Evolutionary conservation across 2,329 filamentous ascomycete species (phyloP).

Genomic region (Xylaria arbuscula): DNA sequence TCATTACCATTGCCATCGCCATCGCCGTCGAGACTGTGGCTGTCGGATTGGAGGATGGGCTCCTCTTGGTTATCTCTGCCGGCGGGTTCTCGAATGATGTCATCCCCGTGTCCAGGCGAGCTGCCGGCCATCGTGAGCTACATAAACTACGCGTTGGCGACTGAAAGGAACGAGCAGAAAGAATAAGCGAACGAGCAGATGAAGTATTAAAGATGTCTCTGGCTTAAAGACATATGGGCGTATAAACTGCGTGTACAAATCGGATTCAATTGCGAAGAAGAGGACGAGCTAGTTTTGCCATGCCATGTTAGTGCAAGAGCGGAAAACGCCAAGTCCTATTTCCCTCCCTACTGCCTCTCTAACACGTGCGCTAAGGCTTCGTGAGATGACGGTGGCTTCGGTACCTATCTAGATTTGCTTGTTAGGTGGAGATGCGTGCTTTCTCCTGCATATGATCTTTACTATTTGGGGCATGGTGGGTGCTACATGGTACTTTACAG

Average conservation of each 20-base stretch:
- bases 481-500: no score
- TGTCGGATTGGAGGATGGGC: background rate
- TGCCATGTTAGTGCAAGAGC: background rate
- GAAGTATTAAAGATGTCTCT: background rate
- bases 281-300: background rate
- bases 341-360: background rate
- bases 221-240: background rate
- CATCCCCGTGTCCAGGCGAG: constrained; percentile 29
- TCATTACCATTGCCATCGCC: background rate
- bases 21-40: background rate
- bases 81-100: constrained; percentile 20
- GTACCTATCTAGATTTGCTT: background rate
- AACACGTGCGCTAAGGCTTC: background rate
- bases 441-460: background rate
- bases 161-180: background rate
- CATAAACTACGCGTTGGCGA: background rate
- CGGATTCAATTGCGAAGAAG: constrained; percentile 2
- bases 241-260: background rate
- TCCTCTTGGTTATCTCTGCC: constrained; percentile 7
- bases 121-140: constrained; percentile 24
- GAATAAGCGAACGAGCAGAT: background rate
- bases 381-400: background rate
- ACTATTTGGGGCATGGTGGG: no score
- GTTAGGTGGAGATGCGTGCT: background rate
- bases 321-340: background rate